Evolutionary conservation across 208 protist species (phyloP).

Genomic region (Lotmaria passim): DNA sequence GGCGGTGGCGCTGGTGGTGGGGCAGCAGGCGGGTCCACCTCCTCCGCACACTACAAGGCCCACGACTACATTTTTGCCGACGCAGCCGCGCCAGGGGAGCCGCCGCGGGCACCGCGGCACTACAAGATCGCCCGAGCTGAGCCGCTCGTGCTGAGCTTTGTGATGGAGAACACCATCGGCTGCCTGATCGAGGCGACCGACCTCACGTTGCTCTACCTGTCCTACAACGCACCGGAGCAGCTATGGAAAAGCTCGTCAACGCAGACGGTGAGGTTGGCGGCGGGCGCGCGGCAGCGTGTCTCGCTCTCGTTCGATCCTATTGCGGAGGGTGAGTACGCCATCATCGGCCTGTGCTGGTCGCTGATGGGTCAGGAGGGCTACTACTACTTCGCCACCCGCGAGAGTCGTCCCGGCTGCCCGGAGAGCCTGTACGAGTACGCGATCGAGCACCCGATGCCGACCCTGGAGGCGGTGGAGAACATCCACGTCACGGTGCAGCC

Average conservation of each 20-base stretch:
- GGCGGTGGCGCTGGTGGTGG: neutral
- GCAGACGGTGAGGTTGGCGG: slow-evolving; percentile 49
- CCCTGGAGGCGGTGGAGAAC: slow-evolving; percentile 66
- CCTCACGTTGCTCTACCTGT: slow-evolving; percentile 71
- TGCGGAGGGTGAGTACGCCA: slow-evolving; percentile 67
- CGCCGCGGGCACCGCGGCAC: slow-evolving; percentile 16
- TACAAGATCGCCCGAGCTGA: slow-evolving; percentile 60
- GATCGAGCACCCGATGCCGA: slow-evolving; percentile 64
- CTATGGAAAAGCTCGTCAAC: slow-evolving; percentile 76
- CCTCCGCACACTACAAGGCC: neutral
- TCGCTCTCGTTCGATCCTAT: slow-evolving; percentile 62
- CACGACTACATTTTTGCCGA: slow-evolving; percentile 18
- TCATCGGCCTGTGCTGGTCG: slow-evolving; percentile 78
- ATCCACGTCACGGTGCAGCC: slow-evolving; percentile 65
- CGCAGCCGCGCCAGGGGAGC: neutral
- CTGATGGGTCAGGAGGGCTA: slow-evolving; percentile 69
- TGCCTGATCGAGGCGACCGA: slow-evolving; percentile 47
- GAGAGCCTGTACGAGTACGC: slow-evolving; percentile 78
- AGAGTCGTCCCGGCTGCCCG: slow-evolving; percentile 42
- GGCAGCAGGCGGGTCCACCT: neutral
- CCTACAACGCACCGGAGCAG: slow-evolving; percentile 47
- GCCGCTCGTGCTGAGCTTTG: slow-evolving; percentile 66
- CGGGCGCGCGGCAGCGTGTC: slow-evolving; percentile 41
- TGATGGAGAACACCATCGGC: slow-evolving; percentile 69
- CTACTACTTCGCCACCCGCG: slow-evolving; percentile 82